Evolutionary conservation across 257 asterid species (phyloP).

Genomic region (Plantago ovata): DNA sequence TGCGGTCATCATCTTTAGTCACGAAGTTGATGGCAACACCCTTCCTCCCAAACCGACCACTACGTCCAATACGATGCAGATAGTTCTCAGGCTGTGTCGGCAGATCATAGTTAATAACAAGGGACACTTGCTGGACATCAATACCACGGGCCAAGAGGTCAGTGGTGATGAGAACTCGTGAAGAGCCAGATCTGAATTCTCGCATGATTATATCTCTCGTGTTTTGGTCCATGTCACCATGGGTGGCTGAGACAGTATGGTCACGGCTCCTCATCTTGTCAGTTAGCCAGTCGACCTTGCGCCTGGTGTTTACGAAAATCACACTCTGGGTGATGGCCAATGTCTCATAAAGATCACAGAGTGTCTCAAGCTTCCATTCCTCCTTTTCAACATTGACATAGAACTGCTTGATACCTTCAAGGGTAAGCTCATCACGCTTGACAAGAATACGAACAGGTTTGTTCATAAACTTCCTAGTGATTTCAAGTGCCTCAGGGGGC

Average conservation of each 20-base stretch:
- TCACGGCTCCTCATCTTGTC: constrained; percentile 58
- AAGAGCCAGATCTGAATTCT: constrained; percentile 60
- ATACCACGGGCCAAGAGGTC: constrained; percentile 84
- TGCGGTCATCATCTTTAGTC: constrained; percentile 66
- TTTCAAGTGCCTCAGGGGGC: constrained; percentile 71
- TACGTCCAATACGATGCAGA: constrained; percentile 81
- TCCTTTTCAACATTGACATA: constrained; percentile 45
- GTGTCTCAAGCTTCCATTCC: constrained; percentile 57
- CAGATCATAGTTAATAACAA: constrained; percentile 70
- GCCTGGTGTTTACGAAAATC: constrained; percentile 54
- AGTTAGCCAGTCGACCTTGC: constrained; percentile 58
- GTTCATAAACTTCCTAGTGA: constrained; percentile 51
- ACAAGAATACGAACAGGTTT: constrained; percentile 58
- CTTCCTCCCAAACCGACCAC: constrained; percentile 85
- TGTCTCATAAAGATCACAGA: constrained; percentile 54
- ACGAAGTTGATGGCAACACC: constrained; percentile 92
- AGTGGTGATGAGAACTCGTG: constrained; percentile 74
- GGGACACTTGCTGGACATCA: constrained; percentile 81
- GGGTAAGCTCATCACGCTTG: constrained; percentile 59
- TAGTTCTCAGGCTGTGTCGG: constrained; percentile 87
- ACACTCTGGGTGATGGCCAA: constrained; percentile 59
- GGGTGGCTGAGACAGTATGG: constrained; percentile 55
- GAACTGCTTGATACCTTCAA: constrained; percentile 58
- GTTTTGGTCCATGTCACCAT: constrained; percentile 62
- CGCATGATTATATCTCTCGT: constrained; percentile 57